Conservation (phyloP, 306 rosid species). For the Cucurbita maxima region DNA sequence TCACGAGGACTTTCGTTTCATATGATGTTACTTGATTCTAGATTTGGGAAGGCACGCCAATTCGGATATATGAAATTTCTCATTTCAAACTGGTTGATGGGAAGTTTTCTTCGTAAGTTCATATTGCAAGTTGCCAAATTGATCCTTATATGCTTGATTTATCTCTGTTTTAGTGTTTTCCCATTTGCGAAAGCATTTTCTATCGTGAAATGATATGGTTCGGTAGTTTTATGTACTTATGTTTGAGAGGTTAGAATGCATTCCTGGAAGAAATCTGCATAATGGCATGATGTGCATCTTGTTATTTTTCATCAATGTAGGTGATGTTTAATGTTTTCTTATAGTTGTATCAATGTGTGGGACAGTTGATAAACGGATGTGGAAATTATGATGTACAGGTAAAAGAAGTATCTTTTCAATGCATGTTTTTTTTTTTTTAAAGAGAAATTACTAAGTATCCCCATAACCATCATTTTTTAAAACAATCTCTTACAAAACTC, state of each 20-base stretch:
- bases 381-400: neutral
- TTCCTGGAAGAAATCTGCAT: neutral
- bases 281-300: neutral
- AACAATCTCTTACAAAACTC: neutral
- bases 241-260: neutral
- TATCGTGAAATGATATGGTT: neutral
- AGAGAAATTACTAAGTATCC: neutral
- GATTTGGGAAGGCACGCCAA: constrained; percentile 99
- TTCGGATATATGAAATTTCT: constrained; percentile 56
- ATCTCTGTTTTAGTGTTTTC: neutral
- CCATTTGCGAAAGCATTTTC: neutral
- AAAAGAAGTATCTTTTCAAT: neutral
- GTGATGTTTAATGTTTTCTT: neutral
- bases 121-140: neutral
- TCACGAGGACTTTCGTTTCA: neutral
- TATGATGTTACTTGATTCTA: constrained; percentile 15
- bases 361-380: neutral
- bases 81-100: constrained; percentile 91
- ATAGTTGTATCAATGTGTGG: neutral
- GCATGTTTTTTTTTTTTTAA: neutral
- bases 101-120: constrained; percentile 94
- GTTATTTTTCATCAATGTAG: neutral
- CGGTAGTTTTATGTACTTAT: neutral
- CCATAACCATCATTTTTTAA: neutral
- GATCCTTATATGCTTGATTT: neutral